These are phyloP conservation scores for Telopea speciosissima DNA, from an alignment of 177 flowering plant species.

Conservation along the genomic window DNA sequence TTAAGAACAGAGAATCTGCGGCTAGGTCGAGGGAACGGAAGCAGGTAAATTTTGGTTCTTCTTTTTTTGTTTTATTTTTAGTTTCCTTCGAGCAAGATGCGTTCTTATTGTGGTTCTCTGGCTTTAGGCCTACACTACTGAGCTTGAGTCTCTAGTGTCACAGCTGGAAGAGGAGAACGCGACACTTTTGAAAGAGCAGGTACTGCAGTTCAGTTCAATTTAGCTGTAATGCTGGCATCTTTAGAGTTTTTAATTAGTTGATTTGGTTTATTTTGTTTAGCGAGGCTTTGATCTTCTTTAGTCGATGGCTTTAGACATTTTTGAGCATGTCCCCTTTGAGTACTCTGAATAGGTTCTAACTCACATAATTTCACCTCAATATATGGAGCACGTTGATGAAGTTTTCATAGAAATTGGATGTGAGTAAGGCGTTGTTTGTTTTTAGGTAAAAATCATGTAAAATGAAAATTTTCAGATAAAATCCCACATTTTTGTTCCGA, in stretches of 20 bases:
- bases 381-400: neutral
- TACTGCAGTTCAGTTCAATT: constrained; percentile 12
- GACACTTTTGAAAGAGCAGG: constrained; percentile 55
- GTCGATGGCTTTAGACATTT: neutral
- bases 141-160: constrained; percentile 60
- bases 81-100: neutral
- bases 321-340: too few species aligned
- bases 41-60: constrained; percentile 38
- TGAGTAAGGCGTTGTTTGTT: too few species aligned
- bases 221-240: constrained; percentile 5
- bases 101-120: neutral
- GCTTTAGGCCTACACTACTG: constrained; percentile 69
- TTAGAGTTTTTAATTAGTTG: neutral
- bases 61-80: neutral
- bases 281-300: neutral
- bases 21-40: constrained; percentile 92
- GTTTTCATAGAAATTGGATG: neutral
- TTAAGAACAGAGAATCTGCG: constrained; percentile 92
- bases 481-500: too few species aligned
- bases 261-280: neutral
- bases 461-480: too few species aligned
- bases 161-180: constrained; percentile 73
- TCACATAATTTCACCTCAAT: neutral
- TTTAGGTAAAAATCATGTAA: too few species aligned
- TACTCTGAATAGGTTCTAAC: too few species aligned